phyloP scores from a whole-genome alignment of 257 asterid genomes.

The Anisodus tanguticus region DNA sequence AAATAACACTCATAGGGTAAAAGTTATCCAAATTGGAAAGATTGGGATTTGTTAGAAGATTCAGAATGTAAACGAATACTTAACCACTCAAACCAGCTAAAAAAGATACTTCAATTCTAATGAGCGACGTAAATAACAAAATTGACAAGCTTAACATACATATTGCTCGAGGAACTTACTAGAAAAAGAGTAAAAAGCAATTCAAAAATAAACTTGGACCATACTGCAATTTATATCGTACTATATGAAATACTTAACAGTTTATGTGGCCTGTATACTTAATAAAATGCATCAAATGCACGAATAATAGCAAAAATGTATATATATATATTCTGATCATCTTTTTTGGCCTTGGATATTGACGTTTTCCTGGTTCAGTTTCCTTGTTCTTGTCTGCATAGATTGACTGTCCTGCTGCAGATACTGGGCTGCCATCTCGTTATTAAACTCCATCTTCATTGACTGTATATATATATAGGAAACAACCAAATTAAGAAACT shows the following conservation, averaged over 20 bases:
- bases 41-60: too few relatives aligned
- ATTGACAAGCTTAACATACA: neutral
- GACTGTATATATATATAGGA: constrained; percentile 41
- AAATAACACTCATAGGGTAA: too few relatives aligned
- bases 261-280: neutral
- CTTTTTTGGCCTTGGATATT: neutral
- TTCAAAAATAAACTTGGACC: neutral
- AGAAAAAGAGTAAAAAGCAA: neutral
- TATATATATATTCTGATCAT: neutral
- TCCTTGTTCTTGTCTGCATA: constrained; percentile 36
- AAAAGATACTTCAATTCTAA: too few relatives aligned
- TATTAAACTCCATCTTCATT: constrained; percentile 67
- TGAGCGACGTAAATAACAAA: neutral
- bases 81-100: too few relatives aligned
- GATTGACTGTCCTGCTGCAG: constrained; percentile 46
- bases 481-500: neutral
- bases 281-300: neutral
- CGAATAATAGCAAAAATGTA: neutral
- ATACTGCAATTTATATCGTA: neutral
- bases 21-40: too few relatives aligned
- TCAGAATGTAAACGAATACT: too few relatives aligned
- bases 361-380: constrained; percentile 27
- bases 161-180: neutral
- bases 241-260: neutral
- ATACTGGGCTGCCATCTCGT: constrained; percentile 59